Evolutionary conservation across 2,329 filamentous ascomycete species (phyloP).

Genomic region (Microcyclospora tardicrescens): DNA sequence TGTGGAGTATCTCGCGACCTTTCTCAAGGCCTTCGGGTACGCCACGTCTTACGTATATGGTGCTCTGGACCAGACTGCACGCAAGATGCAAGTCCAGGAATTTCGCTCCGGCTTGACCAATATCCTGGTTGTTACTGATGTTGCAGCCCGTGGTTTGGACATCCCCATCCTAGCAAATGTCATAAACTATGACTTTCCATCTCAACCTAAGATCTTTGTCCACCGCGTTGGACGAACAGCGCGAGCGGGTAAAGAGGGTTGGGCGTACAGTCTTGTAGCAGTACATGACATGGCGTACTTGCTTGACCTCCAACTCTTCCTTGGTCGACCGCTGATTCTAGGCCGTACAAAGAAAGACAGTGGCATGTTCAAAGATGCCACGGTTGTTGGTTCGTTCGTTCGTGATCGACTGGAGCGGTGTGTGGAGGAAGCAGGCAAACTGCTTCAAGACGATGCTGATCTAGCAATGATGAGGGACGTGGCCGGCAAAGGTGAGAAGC

Average conservation of each 20-base stretch:
- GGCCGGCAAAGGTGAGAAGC: constrained; percentile 75
- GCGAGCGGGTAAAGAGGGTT: constrained; percentile 80
- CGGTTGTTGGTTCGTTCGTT: constrained; percentile 66
- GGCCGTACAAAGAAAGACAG: constrained; percentile 51
- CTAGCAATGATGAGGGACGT: constrained; percentile 58
- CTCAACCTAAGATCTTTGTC: constrained; percentile 91
- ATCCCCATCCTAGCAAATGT: constrained; percentile 93
- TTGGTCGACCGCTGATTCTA: constrained; percentile 69
- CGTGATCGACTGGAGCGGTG: constrained; percentile 61
- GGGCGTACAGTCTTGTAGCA: constrained; percentile 86
- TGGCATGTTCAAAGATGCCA: constrained; percentile 65
- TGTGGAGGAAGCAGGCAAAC: constrained; percentile 72
- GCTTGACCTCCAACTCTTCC: constrained; percentile 84
- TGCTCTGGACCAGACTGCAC: constrained; percentile 82
- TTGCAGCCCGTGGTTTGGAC: constrained; percentile 93
- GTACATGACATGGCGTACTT: constrained; percentile 85
- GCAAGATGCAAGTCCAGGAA: constrained; percentile 81
- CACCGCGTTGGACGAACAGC: constrained; percentile 94
- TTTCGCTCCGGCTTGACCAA: constrained; percentile 77
- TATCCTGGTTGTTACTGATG: constrained; percentile 89
- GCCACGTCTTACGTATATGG: constrained; percentile 91
- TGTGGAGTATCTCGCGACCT: constrained; percentile 75
- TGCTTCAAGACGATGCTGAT: constrained; percentile 63
- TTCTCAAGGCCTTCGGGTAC: constrained; percentile 74
- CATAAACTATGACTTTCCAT: constrained; percentile 96